Evolutionary conservation across 2,329 filamentous ascomycete genomes (phyloP).

Genomic region (Clonostachys sp.): DNA sequence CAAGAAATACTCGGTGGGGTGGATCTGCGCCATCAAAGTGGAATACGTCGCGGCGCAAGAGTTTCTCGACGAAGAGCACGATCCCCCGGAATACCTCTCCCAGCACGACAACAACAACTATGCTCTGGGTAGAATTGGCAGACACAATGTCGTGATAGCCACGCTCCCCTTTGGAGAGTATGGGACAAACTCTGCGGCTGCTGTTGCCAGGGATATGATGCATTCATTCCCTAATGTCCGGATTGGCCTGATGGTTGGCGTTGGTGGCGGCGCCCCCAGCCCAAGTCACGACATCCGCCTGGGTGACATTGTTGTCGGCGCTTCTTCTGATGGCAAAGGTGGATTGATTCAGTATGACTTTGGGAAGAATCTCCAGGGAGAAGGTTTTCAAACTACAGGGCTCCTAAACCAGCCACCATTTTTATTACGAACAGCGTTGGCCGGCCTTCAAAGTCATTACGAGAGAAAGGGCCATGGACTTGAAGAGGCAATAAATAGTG

Average conservation of each 20-base stretch:
- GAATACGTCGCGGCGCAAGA: constrained; percentile 29
- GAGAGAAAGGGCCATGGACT: background rate
- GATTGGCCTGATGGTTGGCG: constrained; percentile 23
- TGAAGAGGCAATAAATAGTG: background rate
- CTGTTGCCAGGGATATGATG: constrained; percentile 16
- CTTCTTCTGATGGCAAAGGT: background rate
- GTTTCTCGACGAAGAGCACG: constrained; percentile 32
- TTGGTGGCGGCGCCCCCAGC: constrained; percentile 24
- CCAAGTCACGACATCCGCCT: constrained; percentile 17
- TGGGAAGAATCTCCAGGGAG: background rate
- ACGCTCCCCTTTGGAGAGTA: constrained; percentile 16
- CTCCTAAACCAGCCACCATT: constrained; percentile 1
- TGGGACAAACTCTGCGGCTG: constrained; percentile 16
- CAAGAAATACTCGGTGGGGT: constrained; percentile 30
- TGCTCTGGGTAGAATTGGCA: constrained; percentile 18
- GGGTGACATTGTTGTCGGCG: constrained; percentile 11
- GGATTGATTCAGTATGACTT: constrained; percentile 3
- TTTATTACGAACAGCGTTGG: background rate
- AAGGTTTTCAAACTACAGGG: background rate
- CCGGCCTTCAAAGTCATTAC: background rate
- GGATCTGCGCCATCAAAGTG: constrained; percentile 31
- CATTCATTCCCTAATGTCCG: constrained; percentile 19
- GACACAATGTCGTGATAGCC: constrained; percentile 27
- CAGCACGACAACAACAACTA: constrained; percentile 20
- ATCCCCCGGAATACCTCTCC: constrained; percentile 11